Conservation (phyloP, 768 basidiomycete genomes). For the Kwoniella botswanensis region DNA sequence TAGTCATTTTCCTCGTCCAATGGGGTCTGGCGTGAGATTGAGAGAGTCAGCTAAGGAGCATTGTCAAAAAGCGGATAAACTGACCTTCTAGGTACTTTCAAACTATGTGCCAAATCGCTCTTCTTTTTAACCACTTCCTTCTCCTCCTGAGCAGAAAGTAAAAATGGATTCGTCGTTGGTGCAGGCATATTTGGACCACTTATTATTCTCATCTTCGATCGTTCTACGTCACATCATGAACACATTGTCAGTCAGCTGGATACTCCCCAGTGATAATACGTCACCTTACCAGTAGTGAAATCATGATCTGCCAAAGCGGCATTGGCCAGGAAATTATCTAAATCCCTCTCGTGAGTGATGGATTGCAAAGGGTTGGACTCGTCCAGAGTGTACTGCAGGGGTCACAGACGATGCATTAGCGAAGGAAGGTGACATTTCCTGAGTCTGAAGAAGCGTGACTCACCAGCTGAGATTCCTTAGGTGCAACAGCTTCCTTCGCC, state of each 20-base stretch:
- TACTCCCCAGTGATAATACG: background rate
- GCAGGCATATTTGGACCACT: slow-evolving; percentile 48
- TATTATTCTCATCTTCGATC: slow-evolving; percentile 60
- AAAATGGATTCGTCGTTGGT: slow-evolving; percentile 74
- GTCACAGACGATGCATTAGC: slow-evolving; percentile 1
- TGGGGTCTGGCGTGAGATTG: slow-evolving; percentile 64
- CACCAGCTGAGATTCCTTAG: slow-evolving; percentile 71
- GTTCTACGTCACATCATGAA: slow-evolving; percentile 44
- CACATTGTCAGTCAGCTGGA: background rate
- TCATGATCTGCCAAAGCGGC: slow-evolving; percentile 93
- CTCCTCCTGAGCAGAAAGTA: slow-evolving; percentile 83
- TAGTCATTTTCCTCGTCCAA: slow-evolving; percentile 83
- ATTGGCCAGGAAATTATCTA: slow-evolving; percentile 94
- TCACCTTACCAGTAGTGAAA: slow-evolving; percentile 82
- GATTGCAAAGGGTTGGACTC: slow-evolving; percentile 71
- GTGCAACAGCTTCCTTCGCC: slow-evolving; percentile 69
- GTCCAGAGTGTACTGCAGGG: slow-evolving; percentile 74
- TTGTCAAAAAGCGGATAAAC: background rate
- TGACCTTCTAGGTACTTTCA: slow-evolving; percentile 78
- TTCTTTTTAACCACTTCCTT: slow-evolving; percentile 74
- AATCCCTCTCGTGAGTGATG: slow-evolving; percentile 91
- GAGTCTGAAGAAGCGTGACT: slow-evolving; percentile 40
- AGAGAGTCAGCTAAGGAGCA: slow-evolving; percentile 4
- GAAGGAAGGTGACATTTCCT: background rate
- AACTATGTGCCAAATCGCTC: slow-evolving; percentile 69